Conservation (phyloP, 352 stramenopile species). For the Pythium aristosporum region DNA sequence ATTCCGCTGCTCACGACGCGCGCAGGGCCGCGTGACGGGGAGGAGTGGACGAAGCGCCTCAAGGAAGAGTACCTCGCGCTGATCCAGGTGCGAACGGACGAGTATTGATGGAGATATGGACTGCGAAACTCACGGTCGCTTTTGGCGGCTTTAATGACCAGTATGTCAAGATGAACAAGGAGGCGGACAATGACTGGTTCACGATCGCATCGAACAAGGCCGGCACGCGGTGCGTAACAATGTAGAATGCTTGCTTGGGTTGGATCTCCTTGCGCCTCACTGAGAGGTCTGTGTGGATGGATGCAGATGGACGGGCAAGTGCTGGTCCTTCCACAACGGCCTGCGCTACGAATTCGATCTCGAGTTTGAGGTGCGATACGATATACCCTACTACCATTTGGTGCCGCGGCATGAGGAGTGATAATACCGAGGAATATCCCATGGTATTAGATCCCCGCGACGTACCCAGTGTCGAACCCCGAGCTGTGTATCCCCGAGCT, state of each 20-base stretch:
- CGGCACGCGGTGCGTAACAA: conserved; percentile 48
- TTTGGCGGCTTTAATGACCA: conserved; percentile 27
- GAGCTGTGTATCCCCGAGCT: conserved; percentile 87
- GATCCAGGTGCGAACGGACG: conserved; percentile 47
- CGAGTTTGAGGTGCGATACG: conserved; percentile 59
- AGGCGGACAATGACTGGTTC: conserved; percentile 90
- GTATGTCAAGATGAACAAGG: conserved; percentile 91
- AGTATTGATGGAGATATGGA: background rate
- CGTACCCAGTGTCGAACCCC: conserved; percentile 80
- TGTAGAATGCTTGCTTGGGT: background rate
- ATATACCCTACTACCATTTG: background rate
- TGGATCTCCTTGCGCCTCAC: background rate
- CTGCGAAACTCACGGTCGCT: background rate
- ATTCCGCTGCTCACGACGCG: conserved; percentile 79
- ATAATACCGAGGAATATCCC: background rate
- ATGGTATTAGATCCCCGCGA: conserved; percentile 59
- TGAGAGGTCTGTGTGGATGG: background rate
- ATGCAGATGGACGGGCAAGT: conserved; percentile 77
- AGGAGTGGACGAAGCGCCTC: conserved; percentile 77
- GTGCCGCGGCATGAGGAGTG: background rate
- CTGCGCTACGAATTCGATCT: conserved; percentile 87
- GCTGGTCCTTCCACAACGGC: conserved; percentile 86
- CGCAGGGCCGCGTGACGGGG: conserved; percentile 76
- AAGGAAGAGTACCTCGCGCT: conserved; percentile 89
- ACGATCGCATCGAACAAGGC: conserved; percentile 85